phyloP scores from a whole-genome alignment of 192 early-diverging fungal species.

The Podila minutissima region DNA sequence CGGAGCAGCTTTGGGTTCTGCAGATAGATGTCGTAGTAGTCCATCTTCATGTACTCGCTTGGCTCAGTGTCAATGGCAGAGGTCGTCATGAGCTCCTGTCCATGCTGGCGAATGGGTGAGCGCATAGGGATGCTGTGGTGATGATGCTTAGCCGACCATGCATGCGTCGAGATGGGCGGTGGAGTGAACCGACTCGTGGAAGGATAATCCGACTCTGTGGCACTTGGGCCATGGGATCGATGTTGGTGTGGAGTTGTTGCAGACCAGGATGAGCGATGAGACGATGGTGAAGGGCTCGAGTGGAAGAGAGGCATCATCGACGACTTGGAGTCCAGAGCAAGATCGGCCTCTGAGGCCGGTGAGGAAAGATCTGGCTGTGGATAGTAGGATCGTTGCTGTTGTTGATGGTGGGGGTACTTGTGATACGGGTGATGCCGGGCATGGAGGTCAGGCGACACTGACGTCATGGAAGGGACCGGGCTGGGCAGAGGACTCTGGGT shows the following conservation, averaged over 20 bases:
- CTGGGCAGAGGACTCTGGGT: constrained; percentile 23
- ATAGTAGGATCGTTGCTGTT: neutral
- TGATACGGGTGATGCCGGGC: neutral
- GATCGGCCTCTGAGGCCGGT: neutral
- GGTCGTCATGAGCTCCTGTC: constrained; percentile 27
- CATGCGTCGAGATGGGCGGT: neutral
- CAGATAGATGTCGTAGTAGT: constrained; percentile 35
- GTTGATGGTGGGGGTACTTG: neutral
- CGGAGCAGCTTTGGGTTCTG: constrained; percentile 31
- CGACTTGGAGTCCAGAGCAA: neutral
- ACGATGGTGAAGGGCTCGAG: neutral
- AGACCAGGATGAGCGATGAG: neutral
- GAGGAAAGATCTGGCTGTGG: neutral
- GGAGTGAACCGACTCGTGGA: neutral
- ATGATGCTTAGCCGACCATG: constrained; percentile 28
- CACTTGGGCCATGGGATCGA: neutral
- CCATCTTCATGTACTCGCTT: constrained; percentile 37
- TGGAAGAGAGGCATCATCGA: neutral
- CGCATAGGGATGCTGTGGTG: constrained; percentile 31
- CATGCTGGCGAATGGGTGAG: constrained; percentile 25
- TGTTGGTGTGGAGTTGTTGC: neutral
- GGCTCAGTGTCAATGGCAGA: constrained; percentile 19
- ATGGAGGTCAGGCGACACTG: constrained; percentile 27
- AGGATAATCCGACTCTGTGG: neutral
- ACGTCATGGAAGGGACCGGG: constrained; percentile 18